Conservation (phyloP, 2,329 filamentous ascomycete species). For the Aspergillus niger region DNA sequence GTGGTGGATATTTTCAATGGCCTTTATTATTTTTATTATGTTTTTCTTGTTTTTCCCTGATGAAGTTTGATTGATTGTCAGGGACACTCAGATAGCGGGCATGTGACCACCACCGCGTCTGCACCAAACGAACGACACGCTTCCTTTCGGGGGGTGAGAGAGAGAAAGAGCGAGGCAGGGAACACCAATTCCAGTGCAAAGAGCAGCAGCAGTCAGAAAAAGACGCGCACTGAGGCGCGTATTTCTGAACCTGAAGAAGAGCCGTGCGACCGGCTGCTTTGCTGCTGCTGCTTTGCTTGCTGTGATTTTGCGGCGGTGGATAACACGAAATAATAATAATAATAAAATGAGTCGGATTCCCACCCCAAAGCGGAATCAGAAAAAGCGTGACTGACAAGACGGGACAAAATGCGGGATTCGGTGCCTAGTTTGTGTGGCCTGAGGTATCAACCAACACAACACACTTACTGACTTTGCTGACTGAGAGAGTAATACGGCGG, state of each 20-base stretch:
- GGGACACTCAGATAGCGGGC: not conserved
- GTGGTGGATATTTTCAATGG: not conserved
- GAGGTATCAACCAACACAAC: not conserved
- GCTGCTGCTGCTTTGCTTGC: not conserved
- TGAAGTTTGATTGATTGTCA: not conserved
- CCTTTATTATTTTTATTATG: too few species aligned
- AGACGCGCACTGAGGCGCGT: conserved; percentile 8
- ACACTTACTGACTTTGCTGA: too few species aligned
- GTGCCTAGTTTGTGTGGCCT: not conserved
- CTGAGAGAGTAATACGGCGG: conserved; percentile 11
- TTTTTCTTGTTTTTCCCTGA: too few species aligned
- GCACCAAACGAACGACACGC: not conserved
- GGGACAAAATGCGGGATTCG: not conserved
- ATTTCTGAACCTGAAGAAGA: not conserved
- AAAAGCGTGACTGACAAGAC: not conserved
- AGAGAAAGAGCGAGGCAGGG: too few species aligned
- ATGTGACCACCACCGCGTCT: conserved; percentile 20
- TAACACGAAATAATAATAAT: not conserved
- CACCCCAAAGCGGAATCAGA: conserved; percentile 2
- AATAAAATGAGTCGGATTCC: conserved; percentile 1
- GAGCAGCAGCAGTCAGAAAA: not conserved
- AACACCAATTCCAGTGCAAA: too few species aligned
- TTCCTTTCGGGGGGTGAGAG: not conserved
- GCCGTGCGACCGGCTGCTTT: not conserved
- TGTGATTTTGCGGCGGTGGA: not conserved